Evolutionary conservation across 495 filamentous ascomycete species (phyloP).

Genomic region (Trichodelitschia bisporula): DNA sequence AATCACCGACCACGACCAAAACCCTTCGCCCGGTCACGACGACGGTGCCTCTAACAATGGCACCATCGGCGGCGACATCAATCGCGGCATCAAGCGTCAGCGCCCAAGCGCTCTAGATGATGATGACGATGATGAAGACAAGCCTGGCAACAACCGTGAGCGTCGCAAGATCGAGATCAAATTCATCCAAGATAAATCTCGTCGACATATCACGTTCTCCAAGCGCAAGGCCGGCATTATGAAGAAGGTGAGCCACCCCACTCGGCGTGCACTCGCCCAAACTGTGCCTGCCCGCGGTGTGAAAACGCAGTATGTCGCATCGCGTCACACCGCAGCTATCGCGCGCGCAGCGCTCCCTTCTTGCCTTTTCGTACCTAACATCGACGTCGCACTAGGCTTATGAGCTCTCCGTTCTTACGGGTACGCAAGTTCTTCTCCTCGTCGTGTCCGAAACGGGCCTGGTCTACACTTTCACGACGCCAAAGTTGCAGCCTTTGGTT

Average conservation of each 20-base stretch:
- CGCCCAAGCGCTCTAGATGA: constrained; percentile 64
- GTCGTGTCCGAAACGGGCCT: constrained; percentile 97
- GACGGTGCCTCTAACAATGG: constrained; percentile 38
- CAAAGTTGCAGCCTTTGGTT: constrained; percentile 94
- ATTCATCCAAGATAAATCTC: constrained; percentile 99
- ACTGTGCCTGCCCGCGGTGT: constrained; percentile 1
- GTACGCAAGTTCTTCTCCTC: constrained; percentile 89
- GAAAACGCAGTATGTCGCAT: constrained; percentile 1
- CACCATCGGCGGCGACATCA: constrained; percentile 30
- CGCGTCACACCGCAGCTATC: constrained; percentile 3
- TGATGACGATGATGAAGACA: constrained; percentile 95
- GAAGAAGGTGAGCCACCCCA: constrained; percentile 61
- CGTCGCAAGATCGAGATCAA: constrained; percentile 99
- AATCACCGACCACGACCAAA: constrained; percentile 21
- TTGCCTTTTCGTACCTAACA: background rate
- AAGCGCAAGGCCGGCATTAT: constrained; percentile 99
- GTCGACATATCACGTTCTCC: constrained; percentile 98
- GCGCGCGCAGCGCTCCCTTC: constrained; percentile 1
- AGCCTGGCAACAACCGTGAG: constrained; percentile 95
- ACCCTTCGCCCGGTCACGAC: constrained; percentile 24
- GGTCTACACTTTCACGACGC: constrained; percentile 98
- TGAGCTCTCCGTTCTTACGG: constrained; percentile 89
- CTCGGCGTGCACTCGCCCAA: no score
- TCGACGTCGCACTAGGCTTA: constrained; percentile 43
- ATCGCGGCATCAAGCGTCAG: constrained; percentile 70